Evolutionary conservation across 352 stramenopile genomes (phyloP).

Genomic region (Phytopythium kandeliae): DNA sequence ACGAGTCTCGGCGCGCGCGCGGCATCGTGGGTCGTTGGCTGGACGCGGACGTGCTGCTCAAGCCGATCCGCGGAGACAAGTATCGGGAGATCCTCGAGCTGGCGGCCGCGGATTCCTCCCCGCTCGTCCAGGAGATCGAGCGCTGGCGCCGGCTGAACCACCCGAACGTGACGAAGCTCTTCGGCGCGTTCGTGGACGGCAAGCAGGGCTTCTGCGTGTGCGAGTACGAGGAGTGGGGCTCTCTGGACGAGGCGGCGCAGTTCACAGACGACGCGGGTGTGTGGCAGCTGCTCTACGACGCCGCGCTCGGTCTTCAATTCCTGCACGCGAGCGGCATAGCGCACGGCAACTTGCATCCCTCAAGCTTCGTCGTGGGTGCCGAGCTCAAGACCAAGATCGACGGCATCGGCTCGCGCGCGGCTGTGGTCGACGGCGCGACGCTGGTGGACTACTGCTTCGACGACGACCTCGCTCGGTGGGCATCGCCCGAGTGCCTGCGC

Average conservation of each 20-base stretch:
- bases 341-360: conserved; percentile 6
- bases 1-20: neutral
- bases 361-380: conserved; percentile 6
- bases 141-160: conserved; percentile 13
- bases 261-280: neutral
- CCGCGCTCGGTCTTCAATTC: conserved; percentile 5
- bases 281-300: conserved; percentile 8
- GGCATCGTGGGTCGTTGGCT: conserved; percentile 1
- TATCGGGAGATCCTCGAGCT: neutral
- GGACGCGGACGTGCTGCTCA: neutral
- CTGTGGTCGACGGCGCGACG: neutral
- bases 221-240: conserved; percentile 10
- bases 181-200: conserved; percentile 16
- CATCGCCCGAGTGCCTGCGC: conserved; percentile 23
- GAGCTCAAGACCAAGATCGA: conserved; percentile 7
- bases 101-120: neutral
- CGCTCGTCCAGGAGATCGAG: conserved; percentile 13
- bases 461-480: conserved; percentile 14
- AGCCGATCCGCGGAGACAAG: neutral
- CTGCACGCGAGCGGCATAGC: conserved; percentile 4
- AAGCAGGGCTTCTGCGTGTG: conserved; percentile 13
- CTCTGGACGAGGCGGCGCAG: conserved; percentile 1
- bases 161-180: conserved; percentile 18
- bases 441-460: neutral
- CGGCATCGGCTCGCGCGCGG: conserved; percentile 12